These are phyloP conservation scores for Vachellia pachyceras DNA, from an alignment of 306 rosid genomes.

Conservation along the genomic window DNA sequence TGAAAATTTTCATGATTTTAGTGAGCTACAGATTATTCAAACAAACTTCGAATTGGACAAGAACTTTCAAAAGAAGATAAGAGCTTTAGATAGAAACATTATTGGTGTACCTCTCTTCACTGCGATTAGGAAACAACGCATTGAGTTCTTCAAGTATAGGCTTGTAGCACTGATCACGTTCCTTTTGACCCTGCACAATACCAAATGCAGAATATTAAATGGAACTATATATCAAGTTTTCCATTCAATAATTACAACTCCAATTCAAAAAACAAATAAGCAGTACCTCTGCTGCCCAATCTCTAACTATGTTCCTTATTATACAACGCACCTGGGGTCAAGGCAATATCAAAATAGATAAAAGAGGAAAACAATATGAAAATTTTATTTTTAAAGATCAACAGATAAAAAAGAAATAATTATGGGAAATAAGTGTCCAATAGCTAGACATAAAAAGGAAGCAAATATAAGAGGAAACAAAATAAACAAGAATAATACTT, in stretches of 20 bases:
- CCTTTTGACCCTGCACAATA: conserved; percentile 79
- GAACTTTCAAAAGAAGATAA: conserved; percentile 18
- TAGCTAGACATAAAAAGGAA: no score
- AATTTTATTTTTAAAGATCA: not conserved
- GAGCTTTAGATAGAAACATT: not conserved
- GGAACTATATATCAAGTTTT: conserved; percentile 6
- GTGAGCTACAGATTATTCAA: conserved; percentile 38
- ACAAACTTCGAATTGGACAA: conserved; percentile 31
- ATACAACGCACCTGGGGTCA: conserved; percentile 83
- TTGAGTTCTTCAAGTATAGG: conserved; percentile 94
- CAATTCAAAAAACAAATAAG: conserved; percentile 18
- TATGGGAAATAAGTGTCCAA: no score
- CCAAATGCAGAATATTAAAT: conserved; percentile 14
- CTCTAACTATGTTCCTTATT: conserved; percentile 90
- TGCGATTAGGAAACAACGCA: conserved; percentile 68
- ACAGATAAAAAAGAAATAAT: no score
- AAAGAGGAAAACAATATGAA: conserved; percentile 11
- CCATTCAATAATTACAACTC: conserved; percentile 14
- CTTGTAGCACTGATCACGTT: conserved; percentile 95
- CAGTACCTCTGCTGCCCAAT: conserved; percentile 92
- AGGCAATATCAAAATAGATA: conserved; percentile 8
- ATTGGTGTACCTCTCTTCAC: conserved; percentile 57
- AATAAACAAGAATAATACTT: no score
- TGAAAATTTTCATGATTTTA: conserved; percentile 42
- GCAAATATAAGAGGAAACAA: no score